A percentile compares a stretch with the other conserved stretches of the same genome.
Conservation (phyloP, 805 yeast genomes). For the Yarrowia sp. region DNA sequence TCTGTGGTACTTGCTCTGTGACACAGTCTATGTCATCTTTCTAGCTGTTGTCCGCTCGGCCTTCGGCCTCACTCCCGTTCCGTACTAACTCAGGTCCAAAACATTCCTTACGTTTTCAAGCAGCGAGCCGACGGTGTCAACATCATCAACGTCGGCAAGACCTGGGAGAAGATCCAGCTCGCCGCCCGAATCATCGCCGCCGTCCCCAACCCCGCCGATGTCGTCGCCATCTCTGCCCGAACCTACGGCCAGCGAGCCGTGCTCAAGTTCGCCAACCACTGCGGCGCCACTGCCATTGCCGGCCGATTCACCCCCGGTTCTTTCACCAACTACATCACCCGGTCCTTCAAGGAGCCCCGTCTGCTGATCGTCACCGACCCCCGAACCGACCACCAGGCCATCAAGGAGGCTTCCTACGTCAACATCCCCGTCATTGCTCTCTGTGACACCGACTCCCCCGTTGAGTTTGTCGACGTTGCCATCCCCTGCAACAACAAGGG, state of each 20-base stretch:
- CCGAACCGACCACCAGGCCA: conserved; percentile 99
- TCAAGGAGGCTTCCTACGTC: conserved; percentile 99
- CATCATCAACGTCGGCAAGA: conserved; percentile 96
- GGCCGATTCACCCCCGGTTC: conserved; percentile 99
- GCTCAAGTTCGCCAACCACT: conserved; percentile 98
- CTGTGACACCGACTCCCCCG: conserved; percentile 97
- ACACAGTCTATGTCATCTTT: no score
- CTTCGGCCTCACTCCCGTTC: background rate
- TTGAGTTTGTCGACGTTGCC: conserved; percentile 98
- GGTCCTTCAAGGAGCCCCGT: conserved; percentile 99
- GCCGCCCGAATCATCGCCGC: conserved; percentile 99
- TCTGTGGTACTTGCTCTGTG: no score
- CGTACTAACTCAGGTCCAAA: conserved; percentile 67
- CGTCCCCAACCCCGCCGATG: conserved; percentile 96
- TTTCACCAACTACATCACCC: conserved; percentile 99
- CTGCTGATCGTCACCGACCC: conserved; percentile 99
- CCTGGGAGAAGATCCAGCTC: conserved; percentile 99
- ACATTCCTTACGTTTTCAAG: conserved; percentile 70
- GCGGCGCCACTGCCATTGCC: conserved; percentile 99
- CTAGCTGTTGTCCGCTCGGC: background rate
- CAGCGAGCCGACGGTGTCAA: conserved; percentile 99
- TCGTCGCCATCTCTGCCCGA: conserved; percentile 98
- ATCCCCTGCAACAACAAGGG: conserved; percentile 99
- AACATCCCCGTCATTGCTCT: conserved; percentile 99
- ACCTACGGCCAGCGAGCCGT: conserved; percentile 99